A percentile compares a stretch with the other conserved stretches of the same genome.
These are phyloP conservation scores for Miscanthus sacchariflorus DNA, from an alignment of 202 grass and related monocot species.

Conservation along the genomic window DNA sequence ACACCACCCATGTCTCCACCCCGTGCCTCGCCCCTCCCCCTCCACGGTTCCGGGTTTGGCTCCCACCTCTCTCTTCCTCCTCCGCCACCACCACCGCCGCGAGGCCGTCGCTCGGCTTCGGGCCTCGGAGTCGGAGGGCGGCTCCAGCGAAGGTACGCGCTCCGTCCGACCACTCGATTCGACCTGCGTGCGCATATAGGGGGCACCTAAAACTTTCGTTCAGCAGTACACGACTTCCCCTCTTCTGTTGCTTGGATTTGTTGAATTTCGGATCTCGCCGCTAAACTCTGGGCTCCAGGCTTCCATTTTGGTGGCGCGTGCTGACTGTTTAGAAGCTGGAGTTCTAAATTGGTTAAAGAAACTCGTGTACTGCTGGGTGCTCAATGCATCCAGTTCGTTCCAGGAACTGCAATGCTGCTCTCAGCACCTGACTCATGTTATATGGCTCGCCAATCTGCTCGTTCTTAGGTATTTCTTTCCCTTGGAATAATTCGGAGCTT, in stretches of 20 bases:
- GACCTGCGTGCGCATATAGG: neutral
- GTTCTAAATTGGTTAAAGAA: neutral
- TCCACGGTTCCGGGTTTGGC: neutral
- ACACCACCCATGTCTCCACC: too few species aligned
- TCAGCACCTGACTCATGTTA: constrained; percentile 5
- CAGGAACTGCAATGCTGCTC: neutral
- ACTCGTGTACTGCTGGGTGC: neutral
- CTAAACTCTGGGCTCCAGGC: constrained; percentile 8
- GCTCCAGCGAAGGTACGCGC: constrained; percentile 40
- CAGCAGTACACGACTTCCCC: neutral
- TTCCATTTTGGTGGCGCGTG: neutral
- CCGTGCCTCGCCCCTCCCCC: neutral
- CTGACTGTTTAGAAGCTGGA: neutral
- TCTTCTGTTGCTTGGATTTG: neutral
- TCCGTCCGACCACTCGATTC: neutral
- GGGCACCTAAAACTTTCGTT: neutral
- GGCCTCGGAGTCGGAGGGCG: neutral
- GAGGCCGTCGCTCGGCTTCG: neutral
- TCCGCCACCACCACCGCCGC: neutral
- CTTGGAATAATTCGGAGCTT: neutral
- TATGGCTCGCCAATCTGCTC: neutral
- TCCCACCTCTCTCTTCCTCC: neutral
- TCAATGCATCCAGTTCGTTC: neutral
- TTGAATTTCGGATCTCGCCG: neutral
- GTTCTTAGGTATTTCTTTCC: too few species aligned